These are phyloP conservation scores for Neurospora africana DNA, from an alignment of 495 filamentous ascomycete genomes.

Conservation along the genomic window DNA sequence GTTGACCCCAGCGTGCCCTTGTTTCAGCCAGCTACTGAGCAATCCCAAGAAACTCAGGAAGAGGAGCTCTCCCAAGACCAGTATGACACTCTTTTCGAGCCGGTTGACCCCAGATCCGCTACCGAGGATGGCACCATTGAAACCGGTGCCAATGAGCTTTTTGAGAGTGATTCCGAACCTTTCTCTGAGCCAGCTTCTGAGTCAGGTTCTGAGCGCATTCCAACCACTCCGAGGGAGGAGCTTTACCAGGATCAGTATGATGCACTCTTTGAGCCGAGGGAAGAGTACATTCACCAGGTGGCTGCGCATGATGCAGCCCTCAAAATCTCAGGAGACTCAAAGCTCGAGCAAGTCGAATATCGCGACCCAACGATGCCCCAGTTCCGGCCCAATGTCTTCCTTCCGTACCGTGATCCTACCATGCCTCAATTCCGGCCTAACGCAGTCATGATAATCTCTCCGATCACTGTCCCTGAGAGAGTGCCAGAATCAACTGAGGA, in stretches of 20 bases:
- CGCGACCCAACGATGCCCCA: background rate
- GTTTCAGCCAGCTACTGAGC: background rate
- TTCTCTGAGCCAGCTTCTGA: background rate
- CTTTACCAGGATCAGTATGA: background rate
- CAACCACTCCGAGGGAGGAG: background rate
- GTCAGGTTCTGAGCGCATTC: background rate
- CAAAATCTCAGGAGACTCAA: background rate
- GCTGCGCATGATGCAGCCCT: background rate
- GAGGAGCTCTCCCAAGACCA: background rate
- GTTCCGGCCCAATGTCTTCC: background rate
- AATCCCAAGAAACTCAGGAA: background rate
- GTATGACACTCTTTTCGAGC: background rate
- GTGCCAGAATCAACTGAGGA: background rate
- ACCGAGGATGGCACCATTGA: background rate
- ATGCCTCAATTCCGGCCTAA: background rate
- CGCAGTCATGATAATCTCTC: background rate
- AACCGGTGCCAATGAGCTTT: background rate
- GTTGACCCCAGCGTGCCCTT: background rate
- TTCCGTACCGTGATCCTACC: background rate
- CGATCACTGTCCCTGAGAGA: background rate
- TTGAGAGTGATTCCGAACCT: background rate
- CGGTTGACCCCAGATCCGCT: background rate
- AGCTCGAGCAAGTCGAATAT: background rate
- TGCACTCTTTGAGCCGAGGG: background rate
- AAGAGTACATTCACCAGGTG: background rate